Percentiles rank a stretch among this genome's conserved stretches.
Evolutionary conservation across 2,329 filamentous ascomycete genomes (phyloP).

Genomic region (Blastomyces silverae): DNA sequence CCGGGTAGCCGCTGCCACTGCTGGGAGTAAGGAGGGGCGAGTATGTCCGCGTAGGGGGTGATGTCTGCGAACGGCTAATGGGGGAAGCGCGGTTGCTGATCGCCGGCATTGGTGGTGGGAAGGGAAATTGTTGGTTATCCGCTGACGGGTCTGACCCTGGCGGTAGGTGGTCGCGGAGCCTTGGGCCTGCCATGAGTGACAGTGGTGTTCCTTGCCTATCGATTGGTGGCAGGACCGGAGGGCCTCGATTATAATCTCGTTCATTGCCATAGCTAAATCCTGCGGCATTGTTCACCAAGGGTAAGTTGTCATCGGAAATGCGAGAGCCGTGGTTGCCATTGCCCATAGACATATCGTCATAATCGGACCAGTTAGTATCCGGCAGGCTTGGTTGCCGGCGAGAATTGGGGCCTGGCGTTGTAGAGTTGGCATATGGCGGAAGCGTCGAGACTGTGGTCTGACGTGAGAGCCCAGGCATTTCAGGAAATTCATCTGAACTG

Average conservation of each 20-base stretch:
- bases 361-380: constrained; percentile 36
- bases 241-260: constrained; percentile 29
- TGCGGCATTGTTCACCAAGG: constrained; percentile 33
- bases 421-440: constrained; percentile 53
- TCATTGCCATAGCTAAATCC: constrained; percentile 21
- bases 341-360: constrained; percentile 34
- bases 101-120: constrained; percentile 18
- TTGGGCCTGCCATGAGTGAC: constrained; percentile 29
- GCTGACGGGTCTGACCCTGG: constrained; percentile 22
- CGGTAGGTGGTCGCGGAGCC: neutral
- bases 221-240: constrained; percentile 17
- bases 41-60: constrained; percentile 18
- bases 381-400: constrained; percentile 36
- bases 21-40: constrained; percentile 15
- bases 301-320: constrained; percentile 49
- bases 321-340: constrained; percentile 44
- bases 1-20: constrained; percentile 12
- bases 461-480: constrained; percentile 53
- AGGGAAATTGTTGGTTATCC: constrained; percentile 25
- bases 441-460: constrained; percentile 54
- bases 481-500: constrained; percentile 28
- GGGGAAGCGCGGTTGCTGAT: constrained; percentile 19
- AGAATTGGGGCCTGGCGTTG: constrained; percentile 41
- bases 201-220: constrained; percentile 52
- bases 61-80: constrained; percentile 17